A percentile compares a stretch with the other conserved stretches of the same genome.
Evolutionary conservation across 1,139 yeast genomes (phyloP).

Genomic region (Arxiozyma heterogenica): DNA sequence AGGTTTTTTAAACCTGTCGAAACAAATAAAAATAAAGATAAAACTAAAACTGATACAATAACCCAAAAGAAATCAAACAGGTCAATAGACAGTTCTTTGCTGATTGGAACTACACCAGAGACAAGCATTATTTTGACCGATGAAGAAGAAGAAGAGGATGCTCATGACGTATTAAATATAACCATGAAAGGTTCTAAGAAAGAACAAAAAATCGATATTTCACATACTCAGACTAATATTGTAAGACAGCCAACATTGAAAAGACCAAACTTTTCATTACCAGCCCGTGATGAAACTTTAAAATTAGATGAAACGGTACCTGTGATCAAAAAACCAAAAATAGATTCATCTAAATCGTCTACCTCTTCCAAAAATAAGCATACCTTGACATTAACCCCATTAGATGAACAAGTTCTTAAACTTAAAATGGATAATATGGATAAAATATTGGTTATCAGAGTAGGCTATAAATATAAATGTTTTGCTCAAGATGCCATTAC

Average conservation of each 20-base stretch:
- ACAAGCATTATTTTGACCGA: slow-evolving; percentile 1
- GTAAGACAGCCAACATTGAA: not conserved
- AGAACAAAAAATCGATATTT: not conserved
- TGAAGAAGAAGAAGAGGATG: not conserved
- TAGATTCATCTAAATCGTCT: not conserved
- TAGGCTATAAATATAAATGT: slow-evolving; percentile 83
- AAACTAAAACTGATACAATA: not conserved
- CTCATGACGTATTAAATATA: not conserved
- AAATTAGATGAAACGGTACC: not conserved
- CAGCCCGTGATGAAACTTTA: not conserved
- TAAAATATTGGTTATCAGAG: slow-evolving; percentile 69
- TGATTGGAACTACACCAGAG: slow-evolving; percentile 1
- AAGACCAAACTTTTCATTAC: not conserved
- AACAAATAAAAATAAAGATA: not conserved
- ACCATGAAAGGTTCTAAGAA: not conserved
- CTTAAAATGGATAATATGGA: slow-evolving; percentile 54
- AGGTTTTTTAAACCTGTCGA: slow-evolving; percentile 21
- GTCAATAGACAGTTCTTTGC: too few species aligned
- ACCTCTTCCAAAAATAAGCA: not conserved
- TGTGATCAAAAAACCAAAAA: not conserved
- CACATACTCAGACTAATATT: not conserved
- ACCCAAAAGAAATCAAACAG: too few species aligned
- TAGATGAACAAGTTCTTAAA: slow-evolving; percentile 66
- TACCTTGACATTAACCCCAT: slow-evolving; percentile 47
- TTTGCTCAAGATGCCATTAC: slow-evolving; percentile 74